phyloP scores from a whole-genome alignment of 2,329 filamentous ascomycete genomes.

The Fusarium chlamydosporum region DNA sequence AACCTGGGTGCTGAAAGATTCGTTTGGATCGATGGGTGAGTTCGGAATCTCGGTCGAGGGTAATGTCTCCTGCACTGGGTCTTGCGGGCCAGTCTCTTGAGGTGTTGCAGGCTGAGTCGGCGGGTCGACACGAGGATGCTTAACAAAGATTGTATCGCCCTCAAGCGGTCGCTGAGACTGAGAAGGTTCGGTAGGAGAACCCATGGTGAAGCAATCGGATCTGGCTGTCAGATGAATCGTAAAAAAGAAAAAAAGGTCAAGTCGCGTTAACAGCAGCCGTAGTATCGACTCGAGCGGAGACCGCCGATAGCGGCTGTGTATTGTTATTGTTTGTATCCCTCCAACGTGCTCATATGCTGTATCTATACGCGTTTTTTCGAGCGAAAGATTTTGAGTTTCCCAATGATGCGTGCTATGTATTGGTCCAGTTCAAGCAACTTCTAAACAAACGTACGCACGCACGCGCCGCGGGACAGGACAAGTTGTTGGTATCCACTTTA shows the following conservation, averaged over 20 bases:
- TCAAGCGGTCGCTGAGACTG: constrained; percentile 55
- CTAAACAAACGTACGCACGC: constrained; percentile 37
- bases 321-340: not conserved
- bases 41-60: constrained; percentile 69
- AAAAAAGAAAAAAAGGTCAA: constrained; percentile 5
- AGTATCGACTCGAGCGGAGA: not conserved
- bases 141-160: constrained; percentile 44
- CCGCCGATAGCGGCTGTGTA: not conserved
- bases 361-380: constrained; percentile 31
- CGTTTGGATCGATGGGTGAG: constrained; percentile 65
- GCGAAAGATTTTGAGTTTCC: constrained; percentile 28
- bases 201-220: constrained; percentile 52
- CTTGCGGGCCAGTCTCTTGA: constrained; percentile 50
- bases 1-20: constrained; percentile 65
- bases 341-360: constrained; percentile 27
- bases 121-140: constrained; percentile 55
- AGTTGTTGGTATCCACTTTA: constrained; percentile 22
- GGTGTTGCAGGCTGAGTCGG: constrained; percentile 53
- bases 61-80: constrained; percentile 67
- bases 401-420: constrained; percentile 42
- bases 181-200: constrained; percentile 50
- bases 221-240: constrained; percentile 3
- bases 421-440: constrained; percentile 21
- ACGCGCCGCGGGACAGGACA: constrained; percentile 36
- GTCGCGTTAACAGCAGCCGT: constrained; percentile 36